Evolutionary conservation across 139 green algal genomes (phyloP).

Genomic region (Picochlorum sp.): DNA sequence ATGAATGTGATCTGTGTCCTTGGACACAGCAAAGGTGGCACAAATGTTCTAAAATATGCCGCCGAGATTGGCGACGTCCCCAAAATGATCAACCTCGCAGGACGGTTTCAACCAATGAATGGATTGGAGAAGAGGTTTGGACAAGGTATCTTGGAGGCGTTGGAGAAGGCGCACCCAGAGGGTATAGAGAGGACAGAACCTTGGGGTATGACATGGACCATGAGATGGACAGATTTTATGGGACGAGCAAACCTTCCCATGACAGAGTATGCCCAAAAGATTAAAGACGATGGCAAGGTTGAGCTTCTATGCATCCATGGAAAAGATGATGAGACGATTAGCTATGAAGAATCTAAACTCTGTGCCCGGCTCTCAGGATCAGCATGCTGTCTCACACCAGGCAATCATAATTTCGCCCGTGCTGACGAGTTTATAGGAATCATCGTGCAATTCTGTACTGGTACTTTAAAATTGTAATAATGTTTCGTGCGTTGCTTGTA

Average conservation of each 20-base stretch:
- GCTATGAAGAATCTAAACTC: constrained; percentile 4
- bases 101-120: constrained; percentile 16
- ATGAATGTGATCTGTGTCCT: constrained; percentile 20
- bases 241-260: neutral
- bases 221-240: constrained; percentile 13
- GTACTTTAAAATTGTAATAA: constrained; percentile 1
- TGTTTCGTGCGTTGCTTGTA: neutral
- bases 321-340: constrained; percentile 12
- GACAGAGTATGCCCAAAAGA: neutral
- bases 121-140: constrained; percentile 25
- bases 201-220: constrained; percentile 24
- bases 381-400: constrained; percentile 21
- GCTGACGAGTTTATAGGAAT: constrained; percentile 12
- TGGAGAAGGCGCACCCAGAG: constrained; percentile 1
- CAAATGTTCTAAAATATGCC: constrained; percentile 23
- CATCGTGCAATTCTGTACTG: constrained; percentile 14
- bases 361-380: constrained; percentile 8
- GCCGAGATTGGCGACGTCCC: constrained; percentile 9
- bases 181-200: constrained; percentile 16
- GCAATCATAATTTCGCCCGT: constrained; percentile 33
- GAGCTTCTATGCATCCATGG: constrained; percentile 11
- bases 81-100: constrained; percentile 22
- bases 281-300: neutral
- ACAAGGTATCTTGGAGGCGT: constrained; percentile 26
- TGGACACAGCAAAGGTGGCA: constrained; percentile 25